Conservation (phyloP, 331 rosid species). For the Dryas integrifolia region DNA sequence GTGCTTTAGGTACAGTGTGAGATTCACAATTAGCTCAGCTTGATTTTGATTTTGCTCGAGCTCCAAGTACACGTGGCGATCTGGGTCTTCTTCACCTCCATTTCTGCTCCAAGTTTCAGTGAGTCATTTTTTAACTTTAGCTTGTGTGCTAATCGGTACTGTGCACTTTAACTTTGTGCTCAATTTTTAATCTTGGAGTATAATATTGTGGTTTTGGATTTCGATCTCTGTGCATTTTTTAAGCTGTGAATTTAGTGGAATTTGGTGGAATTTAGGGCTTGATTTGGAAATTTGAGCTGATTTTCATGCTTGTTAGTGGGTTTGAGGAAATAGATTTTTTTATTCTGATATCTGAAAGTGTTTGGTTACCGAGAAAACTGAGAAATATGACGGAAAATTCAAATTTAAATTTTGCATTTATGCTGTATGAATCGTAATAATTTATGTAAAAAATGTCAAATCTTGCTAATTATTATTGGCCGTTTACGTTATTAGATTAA, state of each 20-base stretch:
- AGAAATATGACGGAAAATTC: slow-evolving; percentile 23
- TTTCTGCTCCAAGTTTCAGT: slow-evolving; percentile 60
- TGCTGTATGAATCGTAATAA: slow-evolving; percentile 9
- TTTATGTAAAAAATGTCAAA: slow-evolving; percentile 18
- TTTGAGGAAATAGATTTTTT: slow-evolving; percentile 26
- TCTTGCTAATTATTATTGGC: slow-evolving; percentile 16
- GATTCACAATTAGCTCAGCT: slow-evolving; percentile 46
- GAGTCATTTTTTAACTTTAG: slow-evolving; percentile 36
- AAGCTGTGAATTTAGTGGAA: slow-evolving; percentile 15
- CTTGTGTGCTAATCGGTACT: slow-evolving; percentile 28
- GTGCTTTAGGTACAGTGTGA: slow-evolving; percentile 46
- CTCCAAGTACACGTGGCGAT: slow-evolving; percentile 84
- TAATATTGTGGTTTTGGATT: slow-evolving; percentile 27
- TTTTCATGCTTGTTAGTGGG: slow-evolving; percentile 20
- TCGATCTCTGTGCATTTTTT: slow-evolving; percentile 43
- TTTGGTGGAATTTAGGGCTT: slow-evolving; percentile 31
- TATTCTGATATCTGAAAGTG: slow-evolving; percentile 36
- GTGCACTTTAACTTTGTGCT: slow-evolving; percentile 17
- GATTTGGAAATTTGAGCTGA: slow-evolving; percentile 45
- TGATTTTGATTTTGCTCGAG: slow-evolving; percentile 59
- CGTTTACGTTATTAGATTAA: slow-evolving; percentile 20
- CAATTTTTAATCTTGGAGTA: slow-evolving; percentile 6
- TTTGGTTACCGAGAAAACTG: slow-evolving; percentile 31
- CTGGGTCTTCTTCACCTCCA: slow-evolving; percentile 65
- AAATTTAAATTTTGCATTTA: slow-evolving; percentile 3